Base-by-base conservation (phyloP, 257 asterid genomes). In the Solanum virginianum region DNA sequence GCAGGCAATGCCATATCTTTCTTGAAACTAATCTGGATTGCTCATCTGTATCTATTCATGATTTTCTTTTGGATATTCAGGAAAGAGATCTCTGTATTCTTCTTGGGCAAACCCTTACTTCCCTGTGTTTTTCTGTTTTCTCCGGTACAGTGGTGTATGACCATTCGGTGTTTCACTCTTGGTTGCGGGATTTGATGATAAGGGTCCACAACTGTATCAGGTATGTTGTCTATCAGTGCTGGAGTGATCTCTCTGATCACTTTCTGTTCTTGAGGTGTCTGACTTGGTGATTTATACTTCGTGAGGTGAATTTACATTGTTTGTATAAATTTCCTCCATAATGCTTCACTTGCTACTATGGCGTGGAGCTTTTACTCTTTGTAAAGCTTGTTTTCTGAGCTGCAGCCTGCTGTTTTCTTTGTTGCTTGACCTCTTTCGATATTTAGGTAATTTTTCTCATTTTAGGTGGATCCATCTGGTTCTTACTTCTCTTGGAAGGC, bases 401-500 rank as follows among this genome's bases (percentile, higher is more conserved):
- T 79, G 83, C 65, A 29, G 65, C 45, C 45, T 79, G 83, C 83
- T 53, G 83, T 45, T 53, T 62, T 17, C 70, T 59, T 18, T 29
- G 51, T 43, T 69, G 16, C 80, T 80, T 66, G 60, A 66, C 51
- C 26, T 81, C 56, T 65, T n/a, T 15, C n/a, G 12, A 47, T 29
- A 15, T 36, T 81, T 69, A 55, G 32, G 54, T 62, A 79, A 10
- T 59, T 63, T 53, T 65, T 80, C 18, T 77, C 24, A 51, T 74
- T 83, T 14, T 84, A 89, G 99, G 99, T 97, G 87, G 99, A 97
- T 91, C 99, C 99, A 79, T 97, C 99, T 8, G 99, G 99, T 80
- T 97, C 99, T 8, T 97, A 97, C 89, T 97, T 95, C 88, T 97
- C 98, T 49, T 97, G 99, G 99, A 97, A 97, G 90, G 99, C 99